These are phyloP conservation scores for Knoxdaviesia proteae DNA, from an alignment of 2,329 filamentous ascomycete species.

Conservation along the genomic window DNA sequence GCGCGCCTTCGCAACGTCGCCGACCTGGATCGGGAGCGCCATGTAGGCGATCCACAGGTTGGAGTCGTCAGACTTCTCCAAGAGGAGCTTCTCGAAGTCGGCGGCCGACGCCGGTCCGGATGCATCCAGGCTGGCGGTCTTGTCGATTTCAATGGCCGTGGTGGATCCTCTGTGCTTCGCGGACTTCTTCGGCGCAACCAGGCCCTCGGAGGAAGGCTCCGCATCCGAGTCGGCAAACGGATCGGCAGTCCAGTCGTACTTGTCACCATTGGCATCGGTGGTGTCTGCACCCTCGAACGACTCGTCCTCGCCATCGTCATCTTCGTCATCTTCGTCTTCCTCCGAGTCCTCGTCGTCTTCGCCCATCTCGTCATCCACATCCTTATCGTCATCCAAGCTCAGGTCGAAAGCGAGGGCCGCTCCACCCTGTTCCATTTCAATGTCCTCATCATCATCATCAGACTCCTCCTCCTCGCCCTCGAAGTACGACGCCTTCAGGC, in stretches of 20 bases:
- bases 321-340: conserved; percentile 21
- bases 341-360: conserved; percentile 14
- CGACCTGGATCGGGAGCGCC: conserved; percentile 90
- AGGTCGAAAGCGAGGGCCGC: conserved; percentile 14
- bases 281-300: conserved; percentile 14
- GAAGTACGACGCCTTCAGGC: conserved; percentile 85
- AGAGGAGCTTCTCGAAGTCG: conserved; percentile 82
- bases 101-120: conserved; percentile 74
- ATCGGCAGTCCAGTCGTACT: conserved; percentile 75
- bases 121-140: conserved; percentile 76
- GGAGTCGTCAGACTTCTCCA: conserved; percentile 86
- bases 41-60: conserved; percentile 92
- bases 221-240: conserved; percentile 38
- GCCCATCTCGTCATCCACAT: conserved; percentile 17
- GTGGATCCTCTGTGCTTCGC: conserved; percentile 24
- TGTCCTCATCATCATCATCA: conserved; percentile 23
- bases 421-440: conserved; percentile 25
- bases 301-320: conserved; percentile 14
- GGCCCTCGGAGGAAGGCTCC: conserved; percentile 19
- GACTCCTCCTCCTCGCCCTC: conserved; percentile 32
- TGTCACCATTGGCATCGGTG: conserved; percentile 57
- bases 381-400: conserved; percentile 18
- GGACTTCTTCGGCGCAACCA: conserved; percentile 48
- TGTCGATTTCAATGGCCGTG: conserved; percentile 62
- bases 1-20: conserved; percentile 71